phyloP scores from a whole-genome alignment of 2,329 filamentous ascomycete species.

The Colletotrichum sp. region DNA sequence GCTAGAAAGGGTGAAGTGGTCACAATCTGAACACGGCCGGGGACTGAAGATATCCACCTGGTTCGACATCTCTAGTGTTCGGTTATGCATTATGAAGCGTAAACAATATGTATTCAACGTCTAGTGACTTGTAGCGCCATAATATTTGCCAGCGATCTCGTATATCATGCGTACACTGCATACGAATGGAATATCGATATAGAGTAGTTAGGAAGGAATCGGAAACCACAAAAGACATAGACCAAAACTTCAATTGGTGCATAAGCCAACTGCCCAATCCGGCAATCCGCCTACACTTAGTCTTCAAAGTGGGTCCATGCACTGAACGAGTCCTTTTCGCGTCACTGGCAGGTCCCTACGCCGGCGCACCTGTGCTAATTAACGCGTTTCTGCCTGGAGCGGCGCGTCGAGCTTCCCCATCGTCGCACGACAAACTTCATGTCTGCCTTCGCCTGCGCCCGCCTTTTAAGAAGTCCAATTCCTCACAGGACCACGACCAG shows the following conservation, averaged over 20 bases:
- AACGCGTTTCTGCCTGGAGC: constrained; percentile 44
- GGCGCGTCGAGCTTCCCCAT: constrained; percentile 37
- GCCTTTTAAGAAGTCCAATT: constrained; percentile 3
- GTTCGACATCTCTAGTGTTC: background rate
- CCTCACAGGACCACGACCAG: background rate
- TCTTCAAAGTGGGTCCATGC: background rate
- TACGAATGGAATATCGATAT: too few species aligned
- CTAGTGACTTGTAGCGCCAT: background rate
- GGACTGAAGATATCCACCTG: constrained; percentile 20
- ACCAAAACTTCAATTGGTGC: background rate
- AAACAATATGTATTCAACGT: background rate
- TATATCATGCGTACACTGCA: too few species aligned
- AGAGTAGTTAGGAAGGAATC: too few species aligned
- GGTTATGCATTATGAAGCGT: background rate
- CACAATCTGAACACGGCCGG: constrained; percentile 19
- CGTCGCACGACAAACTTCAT: constrained; percentile 14
- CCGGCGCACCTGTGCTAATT: constrained; percentile 32
- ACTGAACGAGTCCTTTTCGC: constrained; percentile 3
- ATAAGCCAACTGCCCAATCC: background rate
- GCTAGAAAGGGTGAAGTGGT: constrained; percentile 22
- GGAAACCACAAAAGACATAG: too few species aligned
- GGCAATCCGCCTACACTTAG: background rate
- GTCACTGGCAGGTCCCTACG: background rate
- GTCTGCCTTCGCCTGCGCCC: background rate
- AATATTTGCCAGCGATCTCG: background rate